Conservation (phyloP, 495 filamentous ascomycete species). For the Penicillium malachiteum region DNA sequence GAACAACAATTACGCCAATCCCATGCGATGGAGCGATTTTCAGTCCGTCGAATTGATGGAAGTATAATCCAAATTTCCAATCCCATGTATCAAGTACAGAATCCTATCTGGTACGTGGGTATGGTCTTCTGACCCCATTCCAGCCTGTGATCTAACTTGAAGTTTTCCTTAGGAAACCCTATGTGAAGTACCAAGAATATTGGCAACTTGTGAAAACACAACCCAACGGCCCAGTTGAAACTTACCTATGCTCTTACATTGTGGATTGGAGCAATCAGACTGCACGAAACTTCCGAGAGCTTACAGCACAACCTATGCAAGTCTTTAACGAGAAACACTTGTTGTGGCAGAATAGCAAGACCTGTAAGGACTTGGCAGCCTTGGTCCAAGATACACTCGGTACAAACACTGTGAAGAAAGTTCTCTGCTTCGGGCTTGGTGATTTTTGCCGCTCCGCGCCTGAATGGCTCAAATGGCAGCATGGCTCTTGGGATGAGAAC, state of each 20-base stretch:
- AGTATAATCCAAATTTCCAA: slow-evolving; percentile 34
- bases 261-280: slow-evolving; percentile 37
- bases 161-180: slow-evolving; percentile 28
- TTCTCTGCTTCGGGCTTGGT: slow-evolving; percentile 41
- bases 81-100: slow-evolving; percentile 38
- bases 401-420: slow-evolving; percentile 32
- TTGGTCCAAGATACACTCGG: slow-evolving; percentile 27
- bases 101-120: slow-evolving; percentile 39
- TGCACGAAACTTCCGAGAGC: slow-evolving; percentile 30
- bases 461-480: slow-evolving; percentile 30
- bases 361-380: slow-evolving; percentile 24
- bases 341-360: slow-evolving; percentile 32
- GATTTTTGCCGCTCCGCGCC: slow-evolving; percentile 32
- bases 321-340: slow-evolving; percentile 31
- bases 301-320: slow-evolving; percentile 31
- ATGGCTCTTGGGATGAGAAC: slow-evolving; percentile 27
- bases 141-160: slow-evolving; percentile 26
- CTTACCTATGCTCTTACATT: slow-evolving; percentile 38
- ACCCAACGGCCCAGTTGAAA: slow-evolving; percentile 28
- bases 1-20: slow-evolving; percentile 37
- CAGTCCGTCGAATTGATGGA: slow-evolving; percentile 37
- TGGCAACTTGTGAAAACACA: slow-evolving; percentile 30
- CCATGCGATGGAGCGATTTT: slow-evolving; percentile 30
- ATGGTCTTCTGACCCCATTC: slow-evolving; percentile 20
- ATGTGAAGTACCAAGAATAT: slow-evolving; percentile 34